Conservation (phyloP, 2,329 filamentous ascomycete species). For the Hymenoscyphus fraxineus region DNA sequence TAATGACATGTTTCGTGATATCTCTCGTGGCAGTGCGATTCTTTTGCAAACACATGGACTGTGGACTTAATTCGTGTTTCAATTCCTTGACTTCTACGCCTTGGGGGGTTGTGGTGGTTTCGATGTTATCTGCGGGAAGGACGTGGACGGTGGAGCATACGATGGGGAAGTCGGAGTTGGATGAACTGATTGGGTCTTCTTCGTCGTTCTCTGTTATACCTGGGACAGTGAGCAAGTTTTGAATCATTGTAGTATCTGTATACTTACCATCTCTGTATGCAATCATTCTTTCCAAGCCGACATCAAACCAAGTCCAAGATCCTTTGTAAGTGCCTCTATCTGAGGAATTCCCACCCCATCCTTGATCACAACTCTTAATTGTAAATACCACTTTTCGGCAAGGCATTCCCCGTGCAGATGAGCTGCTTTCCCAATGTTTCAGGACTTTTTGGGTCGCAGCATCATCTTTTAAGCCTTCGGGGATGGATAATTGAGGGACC, state of each 20-base stretch:
- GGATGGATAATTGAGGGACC: constrained; percentile 4
- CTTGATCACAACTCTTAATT: constrained; percentile 55
- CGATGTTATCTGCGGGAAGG: not conserved
- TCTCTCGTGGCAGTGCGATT: constrained; percentile 43
- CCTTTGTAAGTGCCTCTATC: constrained; percentile 41
- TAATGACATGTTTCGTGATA: constrained; percentile 44
- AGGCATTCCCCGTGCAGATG: constrained; percentile 36
- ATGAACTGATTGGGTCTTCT: not conserved
- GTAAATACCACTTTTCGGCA: constrained; percentile 61
- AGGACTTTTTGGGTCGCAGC: constrained; percentile 22
- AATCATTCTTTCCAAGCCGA: constrained; percentile 54
- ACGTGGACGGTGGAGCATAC: constrained; percentile 1
- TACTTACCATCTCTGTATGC: constrained; percentile 29
- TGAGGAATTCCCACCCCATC: constrained; percentile 43
- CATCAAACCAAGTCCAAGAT: constrained; percentile 63
- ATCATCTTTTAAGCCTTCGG: not conserved
- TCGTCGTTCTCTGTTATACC: not conserved
- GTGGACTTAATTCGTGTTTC: not conserved
- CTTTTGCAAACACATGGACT: constrained; percentile 40
- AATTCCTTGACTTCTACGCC: not conserved
- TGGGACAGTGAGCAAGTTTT: not conserved
- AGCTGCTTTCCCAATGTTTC: constrained; percentile 19
- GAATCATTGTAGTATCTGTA: not conserved
- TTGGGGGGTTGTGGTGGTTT: constrained; percentile 15
- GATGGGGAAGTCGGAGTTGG: constrained; percentile 7